Evolutionary conservation across 75 land plant genomes (phyloP).

Genomic region (Sequoia sempervirens): DNA sequence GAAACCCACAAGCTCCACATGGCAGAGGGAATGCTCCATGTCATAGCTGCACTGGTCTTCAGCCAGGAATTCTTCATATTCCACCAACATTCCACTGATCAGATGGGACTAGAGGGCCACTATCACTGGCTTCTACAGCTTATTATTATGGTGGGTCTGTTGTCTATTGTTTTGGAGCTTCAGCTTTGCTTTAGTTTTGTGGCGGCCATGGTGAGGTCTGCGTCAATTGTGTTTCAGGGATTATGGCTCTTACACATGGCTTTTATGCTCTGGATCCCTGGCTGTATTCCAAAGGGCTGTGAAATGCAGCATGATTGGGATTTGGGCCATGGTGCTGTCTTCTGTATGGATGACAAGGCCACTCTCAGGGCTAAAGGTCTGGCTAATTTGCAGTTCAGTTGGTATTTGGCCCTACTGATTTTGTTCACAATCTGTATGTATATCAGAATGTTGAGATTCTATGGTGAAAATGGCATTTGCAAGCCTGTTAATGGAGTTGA

Average conservation of each 20-base stretch:
- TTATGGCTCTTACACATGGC: conserved; percentile 66
- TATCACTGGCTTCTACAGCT: conserved; percentile 81
- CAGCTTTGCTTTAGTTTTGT: neutral
- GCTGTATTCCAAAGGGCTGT: conserved; percentile 56
- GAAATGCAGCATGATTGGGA: conserved; percentile 6
- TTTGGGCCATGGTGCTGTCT: neutral
- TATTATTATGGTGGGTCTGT: conserved; percentile 38
- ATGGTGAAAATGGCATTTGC: too few species aligned
- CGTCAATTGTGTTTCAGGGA: conserved; percentile 29
- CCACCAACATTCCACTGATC: conserved; percentile 86
- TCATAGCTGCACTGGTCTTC: conserved; percentile 58
- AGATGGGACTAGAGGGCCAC: conserved; percentile 77
- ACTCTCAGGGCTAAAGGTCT: neutral
- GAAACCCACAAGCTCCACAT: conserved; percentile 17
- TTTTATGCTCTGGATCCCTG: conserved; percentile 58
- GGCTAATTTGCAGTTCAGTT: neutral
- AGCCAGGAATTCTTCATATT: conserved; percentile 69
- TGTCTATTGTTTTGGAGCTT: conserved; percentile 45
- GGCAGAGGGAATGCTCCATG: conserved; percentile 14
- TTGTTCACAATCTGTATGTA: neutral
- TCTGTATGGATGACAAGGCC: neutral
- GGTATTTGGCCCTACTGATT: neutral
- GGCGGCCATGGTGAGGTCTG: neutral
- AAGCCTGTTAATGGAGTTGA: too few species aligned
- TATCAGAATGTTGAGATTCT: neutral